phyloP scores from a whole-genome alignment of 1,284 basidiomycete species.

The Sporisorium scitamineum region DNA sequence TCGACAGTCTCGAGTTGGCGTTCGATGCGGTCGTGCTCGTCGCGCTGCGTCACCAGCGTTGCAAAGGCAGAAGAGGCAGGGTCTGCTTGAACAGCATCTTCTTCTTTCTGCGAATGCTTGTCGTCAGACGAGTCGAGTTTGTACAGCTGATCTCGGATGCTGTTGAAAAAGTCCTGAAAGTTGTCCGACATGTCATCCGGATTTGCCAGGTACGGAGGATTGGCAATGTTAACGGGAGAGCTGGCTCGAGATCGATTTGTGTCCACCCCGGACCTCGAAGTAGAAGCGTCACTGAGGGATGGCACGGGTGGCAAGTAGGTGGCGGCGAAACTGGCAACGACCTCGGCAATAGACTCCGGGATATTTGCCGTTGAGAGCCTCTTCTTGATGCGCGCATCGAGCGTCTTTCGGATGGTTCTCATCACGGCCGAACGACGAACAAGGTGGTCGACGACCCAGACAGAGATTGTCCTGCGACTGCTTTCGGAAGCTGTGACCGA shows the following conservation, averaged over 20 bases:
- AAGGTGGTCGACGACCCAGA: conserved; percentile 32
- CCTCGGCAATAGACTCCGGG: conserved; percentile 5
- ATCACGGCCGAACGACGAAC: conserved; percentile 26
- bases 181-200: conserved; percentile 72
- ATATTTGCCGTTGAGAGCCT: conserved; percentile 1
- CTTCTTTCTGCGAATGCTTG: conserved; percentile 44
- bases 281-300: not conserved
- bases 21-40: conserved; percentile 65
- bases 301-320: conserved; percentile 32
- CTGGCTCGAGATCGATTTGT: conserved; percentile 5
- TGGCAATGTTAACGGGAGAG: conserved; percentile 69
- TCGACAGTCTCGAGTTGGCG: conserved; percentile 79
- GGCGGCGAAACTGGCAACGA: conserved; percentile 31
- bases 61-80: not conserved
- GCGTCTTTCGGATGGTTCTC: conserved; percentile 16
- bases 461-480: conserved; percentile 12
- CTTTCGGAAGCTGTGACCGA: not conserved
- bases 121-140: conserved; percentile 71
- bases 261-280: not conserved
- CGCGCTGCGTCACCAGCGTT: not conserved
- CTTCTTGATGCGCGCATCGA: conserved; percentile 17
- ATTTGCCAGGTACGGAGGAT: conserved; percentile 34
- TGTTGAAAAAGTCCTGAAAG: conserved; percentile 81
- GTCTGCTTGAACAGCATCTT: not conserved
- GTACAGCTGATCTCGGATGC: conserved; percentile 71